Evolutionary conservation across 2,329 filamentous ascomycete genomes (phyloP).

Genomic region (Polytolypa hystricis): DNA sequence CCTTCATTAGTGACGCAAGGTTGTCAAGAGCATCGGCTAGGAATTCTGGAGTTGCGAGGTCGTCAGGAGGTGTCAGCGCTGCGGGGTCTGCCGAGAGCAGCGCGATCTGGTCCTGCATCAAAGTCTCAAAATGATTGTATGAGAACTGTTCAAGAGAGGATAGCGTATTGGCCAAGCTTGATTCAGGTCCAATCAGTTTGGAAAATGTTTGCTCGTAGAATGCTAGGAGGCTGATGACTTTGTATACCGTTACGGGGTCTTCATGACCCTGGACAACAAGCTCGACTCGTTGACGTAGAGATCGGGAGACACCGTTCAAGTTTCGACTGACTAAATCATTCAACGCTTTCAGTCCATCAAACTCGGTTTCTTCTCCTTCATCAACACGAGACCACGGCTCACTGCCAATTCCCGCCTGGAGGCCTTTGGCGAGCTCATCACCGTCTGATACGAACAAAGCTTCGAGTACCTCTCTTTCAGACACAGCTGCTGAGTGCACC

Average conservation of each 20-base stretch:
- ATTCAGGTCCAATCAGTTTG: constrained; percentile 61
- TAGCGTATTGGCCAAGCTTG: constrained; percentile 59
- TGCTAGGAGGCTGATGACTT: constrained; percentile 73
- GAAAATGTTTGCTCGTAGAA: constrained; percentile 84
- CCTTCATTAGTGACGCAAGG: constrained; percentile 68
- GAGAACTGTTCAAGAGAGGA: constrained; percentile 61
- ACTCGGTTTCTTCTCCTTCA: constrained; percentile 47
- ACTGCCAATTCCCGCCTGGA: constrained; percentile 67
- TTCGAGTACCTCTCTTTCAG: constrained; percentile 85
- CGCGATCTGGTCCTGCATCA: constrained; percentile 60
- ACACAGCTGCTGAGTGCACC: constrained; percentile 88
- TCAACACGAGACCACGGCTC: constrained; percentile 69
- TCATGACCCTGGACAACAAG: constrained; percentile 89
- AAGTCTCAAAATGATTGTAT: constrained; percentile 66
- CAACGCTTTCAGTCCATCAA: constrained; percentile 71
- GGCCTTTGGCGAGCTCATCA: constrained; percentile 72
- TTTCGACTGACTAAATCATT: constrained; percentile 81
- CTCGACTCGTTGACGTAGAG: constrained; percentile 82
- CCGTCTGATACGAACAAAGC: constrained; percentile 83
- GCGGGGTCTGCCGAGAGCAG: constrained; percentile 64
- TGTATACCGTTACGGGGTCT: constrained; percentile 78
- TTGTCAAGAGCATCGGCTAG: constrained; percentile 69
- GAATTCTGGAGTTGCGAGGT: constrained; percentile 70
- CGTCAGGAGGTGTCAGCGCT: constrained; percentile 56
- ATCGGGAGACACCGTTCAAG: constrained; percentile 65